These are phyloP conservation scores for Phytophthora sojae DNA, from an alignment of 352 stramenopile species.

Conservation along the genomic window DNA sequence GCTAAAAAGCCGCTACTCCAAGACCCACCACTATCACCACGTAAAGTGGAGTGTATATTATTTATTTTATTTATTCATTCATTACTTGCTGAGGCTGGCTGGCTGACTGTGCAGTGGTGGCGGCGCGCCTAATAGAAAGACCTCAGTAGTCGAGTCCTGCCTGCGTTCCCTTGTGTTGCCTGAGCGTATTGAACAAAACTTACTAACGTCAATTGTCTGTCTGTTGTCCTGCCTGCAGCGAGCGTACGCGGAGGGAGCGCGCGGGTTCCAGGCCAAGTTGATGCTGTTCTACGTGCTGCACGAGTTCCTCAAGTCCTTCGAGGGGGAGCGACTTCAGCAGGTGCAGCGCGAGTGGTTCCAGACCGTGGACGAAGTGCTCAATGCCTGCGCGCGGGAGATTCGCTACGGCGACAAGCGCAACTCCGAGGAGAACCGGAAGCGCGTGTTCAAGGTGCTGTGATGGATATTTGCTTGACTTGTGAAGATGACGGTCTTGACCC, in stretches of 20 bases:
- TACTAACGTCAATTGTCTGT: not conserved
- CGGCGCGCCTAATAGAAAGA: conserved; percentile 3
- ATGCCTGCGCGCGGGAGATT: conserved; percentile 75
- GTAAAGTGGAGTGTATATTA: not conserved
- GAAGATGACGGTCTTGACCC: not conserved
- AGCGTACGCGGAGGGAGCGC: conserved; percentile 60
- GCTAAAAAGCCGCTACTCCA: not conserved
- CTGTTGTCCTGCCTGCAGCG: conserved; percentile 41
- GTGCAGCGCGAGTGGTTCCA: conserved; percentile 85
- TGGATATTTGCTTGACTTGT: not conserved
- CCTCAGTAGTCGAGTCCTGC: conserved; percentile 3
- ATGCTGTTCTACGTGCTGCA: conserved; percentile 91
- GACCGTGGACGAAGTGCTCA: conserved; percentile 80
- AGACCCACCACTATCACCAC: not conserved
- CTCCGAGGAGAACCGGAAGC: conserved; percentile 71
- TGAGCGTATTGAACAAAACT: not conserved
- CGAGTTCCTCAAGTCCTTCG: conserved; percentile 88
- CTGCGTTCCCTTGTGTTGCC: conserved; percentile 10
- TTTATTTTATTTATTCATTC: not conserved
- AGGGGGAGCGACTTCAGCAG: conserved; percentile 57
- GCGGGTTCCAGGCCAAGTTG: conserved; percentile 80
- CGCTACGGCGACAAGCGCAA: conserved; percentile 72
- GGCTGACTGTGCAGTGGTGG: not conserved
- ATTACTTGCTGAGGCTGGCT: not conserved
- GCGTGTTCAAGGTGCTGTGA: conserved; percentile 73